phyloP scores from a whole-genome alignment of 106 monocot genomes.

The Phalaenopsis equestris region DNA sequence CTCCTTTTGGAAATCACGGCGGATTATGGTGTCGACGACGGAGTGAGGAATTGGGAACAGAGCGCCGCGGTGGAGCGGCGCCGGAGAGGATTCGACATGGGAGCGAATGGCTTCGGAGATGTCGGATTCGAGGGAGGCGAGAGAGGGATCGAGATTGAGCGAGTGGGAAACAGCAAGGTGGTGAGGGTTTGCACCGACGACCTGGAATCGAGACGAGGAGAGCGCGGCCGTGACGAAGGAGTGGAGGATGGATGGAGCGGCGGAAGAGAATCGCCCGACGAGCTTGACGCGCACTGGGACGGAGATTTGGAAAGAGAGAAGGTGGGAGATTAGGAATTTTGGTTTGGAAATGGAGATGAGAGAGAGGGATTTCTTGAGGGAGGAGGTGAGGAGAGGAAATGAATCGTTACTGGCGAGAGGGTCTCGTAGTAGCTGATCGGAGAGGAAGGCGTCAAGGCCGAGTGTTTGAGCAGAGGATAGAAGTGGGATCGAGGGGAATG shows the following conservation, averaged over 20 bases:
- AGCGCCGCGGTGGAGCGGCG: slow-evolving; percentile 43
- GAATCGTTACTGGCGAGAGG: slow-evolving; percentile 49
- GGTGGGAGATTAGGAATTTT: slow-evolving; percentile 16
- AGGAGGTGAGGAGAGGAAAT: slow-evolving; percentile 33
- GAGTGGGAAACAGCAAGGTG: slow-evolving; percentile 56
- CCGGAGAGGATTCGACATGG: slow-evolving; percentile 39
- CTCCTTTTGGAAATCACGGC: slow-evolving; percentile 30
- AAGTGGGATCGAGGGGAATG: background rate
- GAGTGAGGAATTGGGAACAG: slow-evolving; percentile 48
- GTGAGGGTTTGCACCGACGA: slow-evolving; percentile 34
- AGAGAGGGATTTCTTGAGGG: slow-evolving; percentile 34
- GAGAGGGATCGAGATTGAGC: slow-evolving; percentile 44
- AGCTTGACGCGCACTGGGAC: slow-evolving; percentile 70
- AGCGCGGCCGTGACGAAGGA: slow-evolving; percentile 36
- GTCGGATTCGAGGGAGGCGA: slow-evolving; percentile 17
- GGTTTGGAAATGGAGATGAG: background rate
- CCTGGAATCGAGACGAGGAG: slow-evolving; percentile 40
- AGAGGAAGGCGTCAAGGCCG: slow-evolving; percentile 61
- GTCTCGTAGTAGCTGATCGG: slow-evolving; percentile 30
- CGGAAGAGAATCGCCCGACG: slow-evolving; percentile 56
- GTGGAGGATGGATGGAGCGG: slow-evolving; percentile 36
- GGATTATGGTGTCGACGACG: slow-evolving; percentile 48
- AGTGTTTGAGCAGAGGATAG: slow-evolving; percentile 1
- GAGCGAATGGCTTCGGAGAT: slow-evolving; percentile 42
- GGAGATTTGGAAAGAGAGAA: slow-evolving; percentile 33